A percentile compares a stretch with the other conserved stretches of the same genome.
These are phyloP conservation scores for Pyrenopolyporus hunteri DNA, from an alignment of 495 filamentous ascomycete genomes.

Conservation along the genomic window DNA sequence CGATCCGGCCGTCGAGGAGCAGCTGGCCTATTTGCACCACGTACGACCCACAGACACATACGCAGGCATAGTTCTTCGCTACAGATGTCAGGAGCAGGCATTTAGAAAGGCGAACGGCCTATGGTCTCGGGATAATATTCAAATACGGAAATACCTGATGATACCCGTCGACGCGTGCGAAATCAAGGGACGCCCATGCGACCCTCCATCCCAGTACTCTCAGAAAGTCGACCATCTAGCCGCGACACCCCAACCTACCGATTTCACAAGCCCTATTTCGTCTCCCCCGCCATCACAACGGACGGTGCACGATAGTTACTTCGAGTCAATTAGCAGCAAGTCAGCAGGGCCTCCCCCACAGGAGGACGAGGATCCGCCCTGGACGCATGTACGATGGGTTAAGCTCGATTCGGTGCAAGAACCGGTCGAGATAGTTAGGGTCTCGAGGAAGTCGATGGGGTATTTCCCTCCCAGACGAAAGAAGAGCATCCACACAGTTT, in stretches of 20 bases:
- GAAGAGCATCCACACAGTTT: constrained; percentile 66
- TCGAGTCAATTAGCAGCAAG: constrained; percentile 43
- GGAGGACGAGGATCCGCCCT: constrained; percentile 59
- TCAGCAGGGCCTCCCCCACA: constrained; percentile 28
- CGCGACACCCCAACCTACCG: constrained; percentile 47
- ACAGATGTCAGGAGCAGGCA: constrained; percentile 77
- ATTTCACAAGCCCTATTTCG: constrained; percentile 12
- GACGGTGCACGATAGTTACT: constrained; percentile 45
- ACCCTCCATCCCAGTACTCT: constrained; percentile 44
- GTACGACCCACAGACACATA: constrained; percentile 84
- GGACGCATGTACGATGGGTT: constrained; percentile 90
- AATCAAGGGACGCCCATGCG: constrained; percentile 73
- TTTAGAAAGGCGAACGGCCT: constrained; percentile 89
- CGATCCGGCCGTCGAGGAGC: constrained; percentile 63
- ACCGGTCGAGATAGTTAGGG: constrained; percentile 83
- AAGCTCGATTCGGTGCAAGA: constrained; percentile 69
- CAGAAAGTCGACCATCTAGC: constrained; percentile 54
- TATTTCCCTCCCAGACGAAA: constrained; percentile 91
- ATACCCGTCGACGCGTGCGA: constrained; percentile 90
- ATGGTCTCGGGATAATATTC: constrained; percentile 91
- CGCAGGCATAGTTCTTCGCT: constrained; percentile 87
- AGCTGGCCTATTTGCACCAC: constrained; percentile 87
- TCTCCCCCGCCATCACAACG: constrained; percentile 23
- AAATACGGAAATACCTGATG: constrained; percentile 78
- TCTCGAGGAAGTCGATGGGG: constrained; percentile 79